Percentiles rank a stretch among this genome's conserved stretches.
Conservation (phyloP, 2,329 filamentous ascomycete species). For the Aaosphaeria pasadenensis region DNA sequence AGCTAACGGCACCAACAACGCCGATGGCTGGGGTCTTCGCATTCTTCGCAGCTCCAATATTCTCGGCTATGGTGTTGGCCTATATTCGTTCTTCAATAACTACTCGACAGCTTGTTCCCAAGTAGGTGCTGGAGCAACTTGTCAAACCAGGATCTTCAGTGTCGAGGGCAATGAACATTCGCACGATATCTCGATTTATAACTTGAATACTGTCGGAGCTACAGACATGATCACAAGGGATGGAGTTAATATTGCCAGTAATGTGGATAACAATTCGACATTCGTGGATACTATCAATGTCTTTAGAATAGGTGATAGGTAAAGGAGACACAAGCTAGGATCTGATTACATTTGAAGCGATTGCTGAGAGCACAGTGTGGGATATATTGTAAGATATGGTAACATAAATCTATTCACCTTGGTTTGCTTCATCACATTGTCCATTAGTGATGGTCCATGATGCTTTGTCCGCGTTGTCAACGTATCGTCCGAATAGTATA, state of each 20-base stretch:
- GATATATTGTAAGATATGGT: no score
- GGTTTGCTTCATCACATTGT: no score
- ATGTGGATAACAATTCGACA: conserved; percentile 47
- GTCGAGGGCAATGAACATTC: conserved; percentile 39
- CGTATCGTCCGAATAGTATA: no score
- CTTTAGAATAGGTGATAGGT: conserved; percentile 18
- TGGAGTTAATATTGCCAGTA: conserved; percentile 42
- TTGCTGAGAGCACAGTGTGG: no score
- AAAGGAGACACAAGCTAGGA: background rate
- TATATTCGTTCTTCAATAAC: conserved; percentile 68
- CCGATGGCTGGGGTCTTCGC: conserved; percentile 61
- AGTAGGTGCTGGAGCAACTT: conserved; percentile 31
- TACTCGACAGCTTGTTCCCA: conserved; percentile 46
- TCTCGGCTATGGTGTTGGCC: conserved; percentile 58
- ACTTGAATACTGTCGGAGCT: conserved; percentile 47
- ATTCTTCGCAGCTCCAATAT: conserved; percentile 57
- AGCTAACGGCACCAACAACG: conserved; percentile 22
- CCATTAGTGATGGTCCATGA: no score
- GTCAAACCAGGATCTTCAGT: conserved; percentile 50
- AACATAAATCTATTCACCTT: no score
- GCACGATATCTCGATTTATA: conserved; percentile 43
- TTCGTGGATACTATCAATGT: conserved; percentile 38
- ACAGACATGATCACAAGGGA: conserved; percentile 47
- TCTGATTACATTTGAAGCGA: no score
- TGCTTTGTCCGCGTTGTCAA: no score